phyloP scores from a whole-genome alignment of 1,139 yeast species.

The Hemisphaericaspora subhashii region DNA sequence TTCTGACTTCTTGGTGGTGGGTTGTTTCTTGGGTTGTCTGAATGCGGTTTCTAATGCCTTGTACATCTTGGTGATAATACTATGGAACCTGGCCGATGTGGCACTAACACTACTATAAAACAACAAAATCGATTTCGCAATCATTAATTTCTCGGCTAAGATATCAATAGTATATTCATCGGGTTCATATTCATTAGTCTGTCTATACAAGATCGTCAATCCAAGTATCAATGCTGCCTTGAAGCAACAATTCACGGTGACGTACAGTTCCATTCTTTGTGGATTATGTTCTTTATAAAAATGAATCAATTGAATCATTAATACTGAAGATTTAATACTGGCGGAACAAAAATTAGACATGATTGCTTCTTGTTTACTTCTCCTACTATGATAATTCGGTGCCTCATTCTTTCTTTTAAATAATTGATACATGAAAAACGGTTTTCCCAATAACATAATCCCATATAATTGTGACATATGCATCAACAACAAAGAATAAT shows the following conservation, averaged over 20 bases:
- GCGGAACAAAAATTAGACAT: conserved; percentile 12
- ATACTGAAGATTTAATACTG: conserved; percentile 13
- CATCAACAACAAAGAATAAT: conserved; percentile 26
- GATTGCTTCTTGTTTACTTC: conserved; percentile 8
- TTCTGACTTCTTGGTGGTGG: background rate
- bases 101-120: conserved; percentile 10
- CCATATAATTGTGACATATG: conserved; percentile 40
- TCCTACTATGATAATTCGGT: too few species aligned
- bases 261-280: conserved; percentile 14
- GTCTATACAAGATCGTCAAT: conserved; percentile 11
- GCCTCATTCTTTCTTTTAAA: conserved; percentile 7
- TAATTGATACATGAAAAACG: conserved; percentile 33
- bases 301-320: conserved; percentile 14
- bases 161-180: conserved; percentile 9
- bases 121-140: conserved; percentile 9
- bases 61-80: conserved; percentile 11
- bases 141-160: conserved; percentile 10
- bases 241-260: conserved; percentile 12
- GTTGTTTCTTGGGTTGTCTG: conserved; percentile 1
- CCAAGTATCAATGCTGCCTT: conserved; percentile 12
- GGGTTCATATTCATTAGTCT: conserved; percentile 6
- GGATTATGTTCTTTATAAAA: conserved; percentile 11
- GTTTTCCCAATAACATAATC: conserved; percentile 39
- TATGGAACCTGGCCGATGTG: conserved; percentile 9
- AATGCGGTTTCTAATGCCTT: conserved; percentile 9